A percentile compares a stretch with the other conserved stretches of the same genome.
Evolutionary conservation across 2,329 filamentous ascomycete genomes (phyloP).

Genomic region (Arthrinium phaeospermum): DNA sequence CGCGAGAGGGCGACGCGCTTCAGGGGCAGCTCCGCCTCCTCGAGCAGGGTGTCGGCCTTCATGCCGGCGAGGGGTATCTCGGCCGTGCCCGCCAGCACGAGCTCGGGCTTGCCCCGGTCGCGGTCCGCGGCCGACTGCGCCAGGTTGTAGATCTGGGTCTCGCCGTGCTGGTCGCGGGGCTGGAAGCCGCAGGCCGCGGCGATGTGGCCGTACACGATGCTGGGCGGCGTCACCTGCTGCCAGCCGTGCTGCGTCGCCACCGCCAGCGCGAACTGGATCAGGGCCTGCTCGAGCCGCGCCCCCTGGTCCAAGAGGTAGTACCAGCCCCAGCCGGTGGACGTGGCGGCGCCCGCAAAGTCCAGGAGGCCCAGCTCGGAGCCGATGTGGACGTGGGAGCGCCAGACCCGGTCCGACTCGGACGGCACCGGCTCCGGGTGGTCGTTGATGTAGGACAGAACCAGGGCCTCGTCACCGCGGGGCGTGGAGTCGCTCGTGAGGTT

Average conservation of each 20-base stretch:
- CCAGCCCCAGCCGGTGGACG: slow-evolving; percentile 95
- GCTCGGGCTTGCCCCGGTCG: slow-evolving; percentile 66
- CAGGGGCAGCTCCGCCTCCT: slow-evolving; percentile 70
- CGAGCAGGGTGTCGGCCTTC: slow-evolving; percentile 76
- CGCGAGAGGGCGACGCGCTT: slow-evolving; percentile 84
- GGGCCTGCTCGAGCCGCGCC: slow-evolving; percentile 91
- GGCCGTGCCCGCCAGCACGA: slow-evolving; percentile 84
- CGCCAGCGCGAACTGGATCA: slow-evolving; percentile 83
- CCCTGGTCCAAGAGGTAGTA: slow-evolving; percentile 95
- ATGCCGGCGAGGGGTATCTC: slow-evolving; percentile 95
- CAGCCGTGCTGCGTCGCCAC: slow-evolving; percentile 77
- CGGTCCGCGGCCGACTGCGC: slow-evolving; percentile 69
- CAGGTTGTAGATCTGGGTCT: slow-evolving; percentile 89
- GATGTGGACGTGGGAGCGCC: slow-evolving; percentile 84
- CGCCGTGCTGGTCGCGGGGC: slow-evolving; percentile 86
- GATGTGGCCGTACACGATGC: slow-evolving; percentile 90
- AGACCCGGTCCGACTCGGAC: slow-evolving; percentile 50
- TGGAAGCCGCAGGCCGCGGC: slow-evolving; percentile 92
- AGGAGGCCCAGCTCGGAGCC: slow-evolving; percentile 86
- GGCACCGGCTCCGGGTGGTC: slow-evolving; percentile 57
- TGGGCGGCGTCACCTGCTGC: slow-evolving; percentile 82
- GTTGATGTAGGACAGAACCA: slow-evolving; percentile 80
- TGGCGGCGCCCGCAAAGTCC: slow-evolving; percentile 82
- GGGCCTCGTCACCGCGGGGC: slow-evolving; percentile 70
- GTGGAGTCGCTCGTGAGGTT: slow-evolving; percentile 83